Base-by-base conservation (phyloP, 176 grass and related monocot genomes). In the Aechmea fasciata region DNA sequence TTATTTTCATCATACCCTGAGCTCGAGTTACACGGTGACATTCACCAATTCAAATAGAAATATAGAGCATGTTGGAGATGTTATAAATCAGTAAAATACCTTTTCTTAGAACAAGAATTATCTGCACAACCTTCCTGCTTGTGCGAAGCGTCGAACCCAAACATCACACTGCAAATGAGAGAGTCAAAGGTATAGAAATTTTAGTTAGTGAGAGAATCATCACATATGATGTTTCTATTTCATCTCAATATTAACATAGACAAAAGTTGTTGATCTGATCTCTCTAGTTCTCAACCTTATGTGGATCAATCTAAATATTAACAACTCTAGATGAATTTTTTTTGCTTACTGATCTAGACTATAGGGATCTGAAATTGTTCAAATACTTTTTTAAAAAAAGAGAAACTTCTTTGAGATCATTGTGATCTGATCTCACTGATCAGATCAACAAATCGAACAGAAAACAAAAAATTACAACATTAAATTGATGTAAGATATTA, bases 131-230 rank as follows among this genome's bases (percentile, higher is more conserved):
- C 20, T 10, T 19, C 55, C 55, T 22, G 17, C 11, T 61, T 61
- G 55, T 7, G 11, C 17, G 55, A 19, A 61, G 9, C 55, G 20
- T 61, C 55, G 20, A 61, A 61, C 20, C 17, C 55, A 61, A 61
- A 18, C 17, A 61, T 61, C 55, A 61, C 55, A 61, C 55, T 61
- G 55, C 55, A 61, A 61, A 61, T 61, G 17, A 22, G 20, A 41
- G 33, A 8, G 33, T 41, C 1, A 41, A 19, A 11, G 15, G 55
- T 2, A 61, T 0, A n/a, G 17, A 61, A 19, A 22, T 61, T n/a
- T 61, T 19, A 61, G 4, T 19, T 9, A 18, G 13, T 61, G 55
- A 22, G 20, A 61, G 15, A 11, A 61, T 22, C 10, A 61, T 61
- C 55, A 22, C n/a, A 61, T 41, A 6, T 41, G 6, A 41, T 41